Percentiles rank a stretch among this genome's conserved stretches.
phyloP scores from a whole-genome alignment of 768 basidiomycete species.

The Suillus lakei region DNA sequence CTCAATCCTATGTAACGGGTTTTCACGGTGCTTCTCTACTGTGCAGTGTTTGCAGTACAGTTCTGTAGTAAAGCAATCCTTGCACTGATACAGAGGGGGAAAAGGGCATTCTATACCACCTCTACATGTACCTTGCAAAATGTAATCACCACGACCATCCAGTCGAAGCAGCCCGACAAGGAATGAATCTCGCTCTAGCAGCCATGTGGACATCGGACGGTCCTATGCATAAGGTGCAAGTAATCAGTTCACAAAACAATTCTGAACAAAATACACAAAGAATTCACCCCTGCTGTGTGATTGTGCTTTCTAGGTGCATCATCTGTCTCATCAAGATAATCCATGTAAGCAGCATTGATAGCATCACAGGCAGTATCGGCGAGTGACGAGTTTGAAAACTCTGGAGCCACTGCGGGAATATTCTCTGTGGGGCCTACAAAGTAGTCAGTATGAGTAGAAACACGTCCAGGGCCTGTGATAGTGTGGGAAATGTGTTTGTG shows the following conservation, averaged over 20 bases:
- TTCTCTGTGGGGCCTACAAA: neutral
- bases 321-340: neutral
- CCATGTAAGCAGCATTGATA: neutral
- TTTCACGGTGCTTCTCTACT: neutral
- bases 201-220: no score
- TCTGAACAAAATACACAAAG: no score
- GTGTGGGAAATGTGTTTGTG: neutral
- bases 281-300: no score
- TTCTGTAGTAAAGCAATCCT: neutral
- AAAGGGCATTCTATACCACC: neutral
- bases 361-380: neutral
- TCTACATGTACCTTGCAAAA: neutral
- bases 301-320: no score
- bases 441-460: neutral
- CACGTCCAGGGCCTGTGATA: neutral
- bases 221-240: no score
- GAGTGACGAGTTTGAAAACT: neutral
- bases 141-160: constrained; percentile 6
- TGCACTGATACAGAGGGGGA: neutral
- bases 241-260: no score
- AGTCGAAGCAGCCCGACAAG: constrained; percentile 11
- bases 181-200: constrained; percentile 3
- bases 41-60: constrained; percentile 2
- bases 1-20: constrained; percentile 10
- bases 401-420: neutral